phyloP scores from a whole-genome alignment of 163 green algal genomes.

The Chlorella variabilis region DNA sequence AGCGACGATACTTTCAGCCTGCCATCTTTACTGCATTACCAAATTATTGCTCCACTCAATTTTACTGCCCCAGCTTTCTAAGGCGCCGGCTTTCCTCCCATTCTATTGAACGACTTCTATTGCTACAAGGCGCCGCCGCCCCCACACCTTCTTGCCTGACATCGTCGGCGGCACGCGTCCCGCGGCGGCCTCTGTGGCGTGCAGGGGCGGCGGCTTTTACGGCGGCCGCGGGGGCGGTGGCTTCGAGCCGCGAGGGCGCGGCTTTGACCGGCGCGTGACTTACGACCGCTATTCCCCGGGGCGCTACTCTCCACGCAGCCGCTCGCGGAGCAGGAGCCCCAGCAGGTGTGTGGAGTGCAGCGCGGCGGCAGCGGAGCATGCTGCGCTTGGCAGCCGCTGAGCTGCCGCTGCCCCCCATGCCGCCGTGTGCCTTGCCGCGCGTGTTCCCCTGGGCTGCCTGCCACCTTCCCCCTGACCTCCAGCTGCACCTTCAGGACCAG shows the following conservation, averaged over 20 bases:
- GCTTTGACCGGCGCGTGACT: constrained; percentile 9
- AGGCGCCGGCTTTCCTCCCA: no score
- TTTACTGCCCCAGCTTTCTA: no score
- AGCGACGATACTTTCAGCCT: no score
- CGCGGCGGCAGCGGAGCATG: no score
- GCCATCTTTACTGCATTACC: no score
- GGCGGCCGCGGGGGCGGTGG: not conserved
- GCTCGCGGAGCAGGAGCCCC: constrained; percentile 3
- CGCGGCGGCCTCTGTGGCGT: not conserved
- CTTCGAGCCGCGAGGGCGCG: not conserved
- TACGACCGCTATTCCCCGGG: constrained; percentile 18
- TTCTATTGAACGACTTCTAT: no score
- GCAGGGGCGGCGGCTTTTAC: not conserved
- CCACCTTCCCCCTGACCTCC: no score
- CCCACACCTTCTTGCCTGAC: not conserved
- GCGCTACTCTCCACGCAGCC: constrained; percentile 27
- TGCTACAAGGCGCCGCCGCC: no score
- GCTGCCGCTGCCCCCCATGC: not conserved
- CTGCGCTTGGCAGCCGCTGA: no score
- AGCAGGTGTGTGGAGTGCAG: not conserved
- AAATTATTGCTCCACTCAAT: no score
- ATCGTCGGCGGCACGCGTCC: not conserved
- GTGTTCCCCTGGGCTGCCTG: no score
- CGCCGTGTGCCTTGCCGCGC: not conserved
- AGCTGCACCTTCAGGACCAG: no score